Base-by-base conservation (phyloP, 176 grass and related monocot genomes). In the Tillandsia leiboldiana region DNA sequence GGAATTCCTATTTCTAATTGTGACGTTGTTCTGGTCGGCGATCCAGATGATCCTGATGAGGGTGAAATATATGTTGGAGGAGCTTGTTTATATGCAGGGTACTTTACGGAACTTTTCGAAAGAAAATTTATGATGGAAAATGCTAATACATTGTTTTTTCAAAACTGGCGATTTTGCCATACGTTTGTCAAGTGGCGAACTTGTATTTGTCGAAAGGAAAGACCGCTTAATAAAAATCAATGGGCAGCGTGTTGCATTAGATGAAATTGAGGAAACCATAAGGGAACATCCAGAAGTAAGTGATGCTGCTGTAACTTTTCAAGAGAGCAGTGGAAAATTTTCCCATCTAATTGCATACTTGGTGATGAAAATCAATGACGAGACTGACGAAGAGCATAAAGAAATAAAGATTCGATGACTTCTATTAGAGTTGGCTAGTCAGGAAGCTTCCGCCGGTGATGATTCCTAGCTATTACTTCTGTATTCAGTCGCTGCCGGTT, bases 1-100 rank as follows among this genome's bases (percentile, higher is more conserved):
- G 92, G 92, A 69, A 70, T 80, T 68, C 85, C 92, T 56, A 89
- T 96, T 48, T 78, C 81, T 66, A 96, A 96, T 77, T 96, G 92
- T 82, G 66, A 85, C 51, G 81, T 87, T 80, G 74, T 67, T 80
- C 76, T 96, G 64, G 26, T 78, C 51, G 67, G 49, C 0, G 50
- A 86, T 12, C 24, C 65, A 47, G 77, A 77, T 51, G 56, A 50
- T 10, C 53, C 64, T 27, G 75, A 81, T 73, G 83, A 87, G 74
- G 86, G 88, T 66, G 92, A 96, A 87, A 87, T 96, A 22, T 80
- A 63, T 76, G 86, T 96, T 66, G 71, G 57, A 53, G 88, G 92
- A 66, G 80, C 86, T 51, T 96, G 92, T 77, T 88, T 96, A 77
- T 91, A 87, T 83, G 26, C 65, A 61, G 85, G 88, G 72, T 92